These are phyloP conservation scores for Talaromyces amestolkiae DNA, from an alignment of 2,329 filamentous ascomycete genomes.

Conservation along the genomic window DNA sequence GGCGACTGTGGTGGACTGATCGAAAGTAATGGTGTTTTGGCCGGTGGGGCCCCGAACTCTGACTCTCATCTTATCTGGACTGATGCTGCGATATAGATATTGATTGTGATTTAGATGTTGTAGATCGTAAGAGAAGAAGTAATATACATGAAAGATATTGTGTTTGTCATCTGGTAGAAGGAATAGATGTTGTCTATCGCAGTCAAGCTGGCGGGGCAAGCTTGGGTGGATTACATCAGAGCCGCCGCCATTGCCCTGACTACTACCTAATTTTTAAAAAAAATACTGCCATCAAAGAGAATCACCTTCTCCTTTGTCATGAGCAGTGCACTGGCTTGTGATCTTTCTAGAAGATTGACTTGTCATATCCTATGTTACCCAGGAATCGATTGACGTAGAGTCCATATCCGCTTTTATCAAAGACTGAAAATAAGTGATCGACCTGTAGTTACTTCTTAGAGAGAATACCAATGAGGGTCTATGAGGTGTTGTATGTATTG, in stretches of 20 bases:
- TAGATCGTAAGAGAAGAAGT: background rate
- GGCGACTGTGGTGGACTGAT: slow-evolving; percentile 59
- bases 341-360: too few species aligned
- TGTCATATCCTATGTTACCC: too few species aligned
- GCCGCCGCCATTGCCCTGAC: background rate
- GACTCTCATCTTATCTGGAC: slow-evolving; percentile 60
- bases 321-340: too few species aligned
- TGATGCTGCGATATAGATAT: background rate
- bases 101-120: background rate
- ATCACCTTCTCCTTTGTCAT: too few species aligned
- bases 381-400: too few species aligned
- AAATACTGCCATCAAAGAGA: too few species aligned
- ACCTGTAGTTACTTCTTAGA: too few species aligned
- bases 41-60: slow-evolving; percentile 73
- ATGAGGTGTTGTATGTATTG: too few species aligned
- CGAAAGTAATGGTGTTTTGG: slow-evolving; percentile 66
- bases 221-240: background rate
- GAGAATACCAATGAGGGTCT: too few species aligned
- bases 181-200: background rate
- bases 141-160: background rate
- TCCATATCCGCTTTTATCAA: too few species aligned
- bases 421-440: too few species aligned
- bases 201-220: slow-evolving; percentile 12
- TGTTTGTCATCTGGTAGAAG: background rate
- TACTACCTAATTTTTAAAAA: too few species aligned